A percentile compares a stretch with the other conserved stretches of the same genome.
These are phyloP conservation scores for Penicillium manginii DNA, from an alignment of 495 filamentous ascomycete species.

Conservation along the genomic window DNA sequence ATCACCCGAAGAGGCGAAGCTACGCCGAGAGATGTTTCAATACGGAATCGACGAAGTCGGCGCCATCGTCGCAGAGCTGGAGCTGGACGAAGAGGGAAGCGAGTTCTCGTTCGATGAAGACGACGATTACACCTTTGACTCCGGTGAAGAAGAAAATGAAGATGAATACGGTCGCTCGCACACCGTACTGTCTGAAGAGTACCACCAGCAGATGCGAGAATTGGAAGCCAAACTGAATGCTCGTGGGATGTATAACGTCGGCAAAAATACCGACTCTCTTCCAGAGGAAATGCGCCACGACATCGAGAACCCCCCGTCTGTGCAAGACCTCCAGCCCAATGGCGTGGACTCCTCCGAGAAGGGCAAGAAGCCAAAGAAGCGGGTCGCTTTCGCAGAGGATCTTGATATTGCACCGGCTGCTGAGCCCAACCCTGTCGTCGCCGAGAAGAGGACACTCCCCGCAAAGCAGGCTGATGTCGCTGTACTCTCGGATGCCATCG, in stretches of 20 bases:
- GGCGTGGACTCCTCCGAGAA: conserved; percentile 17
- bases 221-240: conserved; percentile 74
- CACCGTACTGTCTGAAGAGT: conserved; percentile 67
- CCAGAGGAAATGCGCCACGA: conserved; percentile 39
- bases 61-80: conserved; percentile 88
- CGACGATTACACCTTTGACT: conserved; percentile 44
- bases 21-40: conserved; percentile 89
- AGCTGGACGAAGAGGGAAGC: conserved; percentile 72
- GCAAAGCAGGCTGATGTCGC: conserved; percentile 40
- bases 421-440: conserved; percentile 20
- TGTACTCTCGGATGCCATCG: conserved; percentile 49
- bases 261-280: conserved; percentile 43
- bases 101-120: conserved; percentile 64
- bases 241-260: conserved; percentile 57
- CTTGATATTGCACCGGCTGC: conserved; percentile 69
- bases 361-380: conserved; percentile 59
- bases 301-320: conserved; percentile 28
- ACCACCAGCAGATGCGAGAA: conserved; percentile 78
- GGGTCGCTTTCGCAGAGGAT: conserved; percentile 76
- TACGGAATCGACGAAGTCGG: conserved; percentile 86
- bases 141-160: conserved; percentile 64
- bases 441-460: conserved; percentile 35
- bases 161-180: conserved; percentile 71
- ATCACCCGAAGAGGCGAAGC: conserved; percentile 73
- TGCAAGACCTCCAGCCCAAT: conserved; percentile 17